Evolutionary conservation across 352 stramenopile genomes (phyloP).

Genomic region (Pythium dissotocum): DNA sequence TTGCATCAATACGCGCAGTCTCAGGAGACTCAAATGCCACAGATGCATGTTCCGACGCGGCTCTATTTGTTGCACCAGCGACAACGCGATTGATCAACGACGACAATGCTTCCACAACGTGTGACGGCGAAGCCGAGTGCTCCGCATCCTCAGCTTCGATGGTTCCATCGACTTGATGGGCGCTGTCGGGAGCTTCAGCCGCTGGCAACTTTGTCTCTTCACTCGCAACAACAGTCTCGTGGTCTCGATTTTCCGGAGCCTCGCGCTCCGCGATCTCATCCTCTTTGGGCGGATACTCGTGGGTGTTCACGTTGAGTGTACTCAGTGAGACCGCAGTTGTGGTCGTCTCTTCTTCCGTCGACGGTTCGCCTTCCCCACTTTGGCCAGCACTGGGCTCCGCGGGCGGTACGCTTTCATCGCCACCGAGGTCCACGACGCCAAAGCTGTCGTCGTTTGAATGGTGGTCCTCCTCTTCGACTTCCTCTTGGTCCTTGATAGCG

Average conservation of each 20-base stretch:
- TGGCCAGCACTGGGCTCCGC: background rate
- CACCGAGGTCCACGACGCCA: background rate
- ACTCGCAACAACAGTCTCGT: background rate
- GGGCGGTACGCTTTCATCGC: background rate
- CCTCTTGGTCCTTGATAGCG: background rate
- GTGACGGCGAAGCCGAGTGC: background rate
- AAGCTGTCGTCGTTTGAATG: background rate
- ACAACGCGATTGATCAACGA: background rate
- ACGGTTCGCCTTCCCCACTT: background rate
- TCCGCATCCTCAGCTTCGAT: background rate
- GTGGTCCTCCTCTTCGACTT: background rate
- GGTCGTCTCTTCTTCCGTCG: background rate
- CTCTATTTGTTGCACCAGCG: background rate
- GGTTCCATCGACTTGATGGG: background rate
- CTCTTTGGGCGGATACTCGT: too few relatives aligned
- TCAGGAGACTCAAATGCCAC: too few relatives aligned
- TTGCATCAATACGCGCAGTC: too few relatives aligned
- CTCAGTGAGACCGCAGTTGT: background rate
- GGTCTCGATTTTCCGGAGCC: background rate
- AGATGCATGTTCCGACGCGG: too few relatives aligned
- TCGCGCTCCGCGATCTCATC: too few relatives aligned
- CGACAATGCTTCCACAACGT: background rate
- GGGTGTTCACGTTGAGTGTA: too few relatives aligned
- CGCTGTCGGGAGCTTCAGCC: too few relatives aligned
- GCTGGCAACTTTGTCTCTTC: background rate